phyloP scores from a whole-genome alignment of 768 basidiomycete species.

The Suillus fuscotomentosus region DNA sequence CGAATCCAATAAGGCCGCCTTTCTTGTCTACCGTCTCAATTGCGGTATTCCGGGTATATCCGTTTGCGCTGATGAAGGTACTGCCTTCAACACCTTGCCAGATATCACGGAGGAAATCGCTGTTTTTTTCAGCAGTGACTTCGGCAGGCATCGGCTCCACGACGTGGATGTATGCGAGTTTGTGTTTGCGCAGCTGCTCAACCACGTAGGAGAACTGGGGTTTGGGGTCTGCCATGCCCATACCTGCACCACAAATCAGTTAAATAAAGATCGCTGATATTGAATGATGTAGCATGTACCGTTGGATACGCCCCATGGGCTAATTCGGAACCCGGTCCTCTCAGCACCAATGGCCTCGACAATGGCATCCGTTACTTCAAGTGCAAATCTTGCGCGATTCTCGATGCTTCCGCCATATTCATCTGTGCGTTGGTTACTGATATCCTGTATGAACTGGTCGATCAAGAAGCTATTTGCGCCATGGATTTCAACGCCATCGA shows the following conservation, averaged over 20 bases:
- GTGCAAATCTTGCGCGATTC: too few relatives aligned
- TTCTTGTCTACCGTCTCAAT: too few relatives aligned
- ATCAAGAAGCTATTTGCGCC: too few relatives aligned
- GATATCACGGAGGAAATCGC: constrained; percentile 43
- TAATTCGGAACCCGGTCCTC: constrained; percentile 53
- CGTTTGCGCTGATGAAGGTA: constrained; percentile 38
- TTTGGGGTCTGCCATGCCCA: constrained; percentile 39
- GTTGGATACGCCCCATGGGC: constrained; percentile 49
- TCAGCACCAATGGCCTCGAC: constrained; percentile 50
- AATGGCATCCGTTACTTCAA: constrained; percentile 31
- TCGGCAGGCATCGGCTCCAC: constrained; percentile 36
- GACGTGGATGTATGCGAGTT: constrained; percentile 54
- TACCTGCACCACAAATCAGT: constrained; percentile 30
- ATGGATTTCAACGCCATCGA: constrained; percentile 24
- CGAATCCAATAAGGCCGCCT: too few relatives aligned
- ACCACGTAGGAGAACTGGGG: constrained; percentile 46
- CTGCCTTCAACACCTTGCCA: constrained; percentile 37
- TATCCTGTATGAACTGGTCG: too few relatives aligned
- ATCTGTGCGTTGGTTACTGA: too few relatives aligned
- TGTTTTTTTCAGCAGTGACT: constrained; percentile 24
- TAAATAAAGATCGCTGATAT: not conserved
- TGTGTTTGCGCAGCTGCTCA: constrained; percentile 32
- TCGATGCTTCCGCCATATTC: too few relatives aligned
- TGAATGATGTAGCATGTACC: constrained; percentile 15
- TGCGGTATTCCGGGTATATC: too few relatives aligned